These are phyloP conservation scores for Tricholoma flavovirens DNA, from an alignment of 768 basidiomycete species.

Conservation along the genomic window DNA sequence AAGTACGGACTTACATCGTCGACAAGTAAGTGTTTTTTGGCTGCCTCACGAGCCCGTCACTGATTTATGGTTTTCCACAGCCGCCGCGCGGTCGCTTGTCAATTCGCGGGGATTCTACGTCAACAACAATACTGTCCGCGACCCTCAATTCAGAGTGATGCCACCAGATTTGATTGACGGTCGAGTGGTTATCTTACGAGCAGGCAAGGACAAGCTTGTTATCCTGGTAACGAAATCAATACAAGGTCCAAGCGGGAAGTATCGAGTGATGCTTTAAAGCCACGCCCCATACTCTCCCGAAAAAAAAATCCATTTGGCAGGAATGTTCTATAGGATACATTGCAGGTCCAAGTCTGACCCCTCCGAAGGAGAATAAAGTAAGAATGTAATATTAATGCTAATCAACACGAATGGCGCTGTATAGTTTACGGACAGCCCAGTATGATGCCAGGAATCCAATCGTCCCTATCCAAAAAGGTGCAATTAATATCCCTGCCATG, in stretches of 20 bases:
- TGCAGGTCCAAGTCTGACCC: neutral
- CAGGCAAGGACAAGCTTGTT: slow-evolving; percentile 68
- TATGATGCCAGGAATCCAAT: slow-evolving; percentile 90
- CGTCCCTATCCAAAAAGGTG: slow-evolving; percentile 48
- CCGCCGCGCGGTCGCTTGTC: slow-evolving; percentile 59
- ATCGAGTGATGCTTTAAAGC: neutral
- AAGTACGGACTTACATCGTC: slow-evolving; percentile 55
- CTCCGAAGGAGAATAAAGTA: neutral
- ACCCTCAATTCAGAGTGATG: slow-evolving; percentile 37
- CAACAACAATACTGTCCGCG: slow-evolving; percentile 57
- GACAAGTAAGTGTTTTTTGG: slow-evolving; percentile 43
- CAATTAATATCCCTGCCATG: neutral
- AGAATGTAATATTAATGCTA: slow-evolving; percentile 15
- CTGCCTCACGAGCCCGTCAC: neutral
- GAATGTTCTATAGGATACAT: neutral
- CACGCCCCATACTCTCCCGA: neutral
- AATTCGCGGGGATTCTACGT: slow-evolving; percentile 64
- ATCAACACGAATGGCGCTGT: slow-evolving; percentile 78
- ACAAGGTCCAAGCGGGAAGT: neutral
- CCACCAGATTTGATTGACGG: slow-evolving; percentile 51
- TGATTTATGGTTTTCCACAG: slow-evolving; percentile 31
- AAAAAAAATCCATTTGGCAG: neutral
- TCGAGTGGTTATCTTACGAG: slow-evolving; percentile 58
- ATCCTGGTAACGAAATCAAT: slow-evolving; percentile 39
- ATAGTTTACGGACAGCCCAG: slow-evolving; percentile 83